Evolutionary conservation across 805 yeast genomes (phyloP).

Genomic region (Wickerhamomyces bisporus): DNA sequence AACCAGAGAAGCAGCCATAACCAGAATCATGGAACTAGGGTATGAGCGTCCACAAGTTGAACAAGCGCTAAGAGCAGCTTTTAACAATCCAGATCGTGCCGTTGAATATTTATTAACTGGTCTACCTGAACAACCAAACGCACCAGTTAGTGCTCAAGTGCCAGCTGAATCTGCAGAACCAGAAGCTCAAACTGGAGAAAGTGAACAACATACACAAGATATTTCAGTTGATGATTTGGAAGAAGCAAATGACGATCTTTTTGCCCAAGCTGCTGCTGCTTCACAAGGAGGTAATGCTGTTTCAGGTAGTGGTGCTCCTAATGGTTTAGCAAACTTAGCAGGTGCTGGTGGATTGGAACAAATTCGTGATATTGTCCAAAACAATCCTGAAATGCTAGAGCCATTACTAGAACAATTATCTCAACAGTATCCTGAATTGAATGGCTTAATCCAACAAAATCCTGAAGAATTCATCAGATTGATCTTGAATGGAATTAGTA

Average conservation of each 20-base stretch:
- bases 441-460: slow-evolving; percentile 69
- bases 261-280: slow-evolving; percentile 40
- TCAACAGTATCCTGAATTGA: slow-evolving; percentile 78
- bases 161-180: slow-evolving; percentile 24
- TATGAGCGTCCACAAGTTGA: slow-evolving; percentile 84
- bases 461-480: slow-evolving; percentile 87
- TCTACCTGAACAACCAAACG: slow-evolving; percentile 48
- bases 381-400: slow-evolving; percentile 85
- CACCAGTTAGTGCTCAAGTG: slow-evolving; percentile 22
- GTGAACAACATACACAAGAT: slow-evolving; percentile 1
- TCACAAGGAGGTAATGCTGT: slow-evolving; percentile 7
- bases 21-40: slow-evolving; percentile 92
- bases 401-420: slow-evolving; percentile 79
- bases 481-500: slow-evolving; percentile 46
- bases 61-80: slow-evolving; percentile 89
- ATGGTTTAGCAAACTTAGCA: slow-evolving; percentile 24
- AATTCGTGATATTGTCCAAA: slow-evolving; percentile 72
- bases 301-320: slow-evolving; percentile 17
- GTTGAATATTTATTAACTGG: slow-evolving; percentile 93
- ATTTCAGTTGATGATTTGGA: slow-evolving; percentile 11
- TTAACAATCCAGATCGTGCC: slow-evolving; percentile 96
- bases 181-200: too few species aligned
- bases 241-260: slow-evolving; percentile 23
- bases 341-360: slow-evolving; percentile 42
- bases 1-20: slow-evolving; percentile 72